phyloP scores from a whole-genome alignment of 371 early-diverging fungal species.

The Mucor lusitanicus region DNA sequence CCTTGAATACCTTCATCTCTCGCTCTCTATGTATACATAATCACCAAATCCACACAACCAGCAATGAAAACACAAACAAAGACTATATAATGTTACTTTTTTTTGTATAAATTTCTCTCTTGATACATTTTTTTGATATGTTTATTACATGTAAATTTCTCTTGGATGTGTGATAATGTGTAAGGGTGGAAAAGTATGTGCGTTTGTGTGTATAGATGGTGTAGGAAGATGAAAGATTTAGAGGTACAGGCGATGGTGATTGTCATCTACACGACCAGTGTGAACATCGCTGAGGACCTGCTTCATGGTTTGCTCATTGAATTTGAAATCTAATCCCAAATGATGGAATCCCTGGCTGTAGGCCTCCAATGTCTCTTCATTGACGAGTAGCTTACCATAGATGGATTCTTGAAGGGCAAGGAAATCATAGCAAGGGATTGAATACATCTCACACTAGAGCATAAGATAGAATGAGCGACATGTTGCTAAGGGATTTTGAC shows the following conservation, averaged over 20 bases:
- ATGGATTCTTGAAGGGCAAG: slow-evolving; percentile 45
- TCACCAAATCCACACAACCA: not conserved
- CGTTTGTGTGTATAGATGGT: not conserved
- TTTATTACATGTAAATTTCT: not conserved
- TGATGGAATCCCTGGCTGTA: slow-evolving; percentile 29
- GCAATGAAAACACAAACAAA: not conserved
- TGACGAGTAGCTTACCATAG: slow-evolving; percentile 43
- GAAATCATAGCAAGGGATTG: slow-evolving; percentile 39
- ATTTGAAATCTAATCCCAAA: slow-evolving; percentile 24
- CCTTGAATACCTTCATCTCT: not conserved
- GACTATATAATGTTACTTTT: not conserved
- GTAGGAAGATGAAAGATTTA: slow-evolving; percentile 11
- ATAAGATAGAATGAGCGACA: not conserved
- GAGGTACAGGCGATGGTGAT: slow-evolving; percentile 47
- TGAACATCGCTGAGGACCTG: slow-evolving; percentile 8
- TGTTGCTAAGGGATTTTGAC: not conserved
- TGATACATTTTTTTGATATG: not conserved
- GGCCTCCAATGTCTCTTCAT: slow-evolving; percentile 33
- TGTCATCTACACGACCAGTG: slow-evolving; percentile 33
- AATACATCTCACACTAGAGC: slow-evolving; percentile 44
- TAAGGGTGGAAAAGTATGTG: not conserved
- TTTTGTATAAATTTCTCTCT: slow-evolving; percentile 8
- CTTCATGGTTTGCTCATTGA: slow-evolving; percentile 19
- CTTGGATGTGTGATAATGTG: not conserved
- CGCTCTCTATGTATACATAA: slow-evolving; percentile 2